These are phyloP conservation scores for Schrenkiella parvula DNA, from an alignment of 345 rosid species.

Conservation along the genomic window DNA sequence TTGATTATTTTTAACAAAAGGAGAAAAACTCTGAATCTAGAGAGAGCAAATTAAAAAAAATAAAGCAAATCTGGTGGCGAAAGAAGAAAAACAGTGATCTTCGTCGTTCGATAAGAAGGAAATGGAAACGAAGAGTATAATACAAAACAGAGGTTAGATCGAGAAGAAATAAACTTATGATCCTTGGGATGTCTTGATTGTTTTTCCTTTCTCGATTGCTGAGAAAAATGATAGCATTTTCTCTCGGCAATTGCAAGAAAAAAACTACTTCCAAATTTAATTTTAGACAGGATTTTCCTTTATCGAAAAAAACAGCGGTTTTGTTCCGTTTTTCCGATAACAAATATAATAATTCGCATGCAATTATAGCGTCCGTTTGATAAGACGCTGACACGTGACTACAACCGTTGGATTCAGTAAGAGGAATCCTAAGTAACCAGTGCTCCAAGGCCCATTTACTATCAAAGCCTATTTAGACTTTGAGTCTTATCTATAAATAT, in stretches of 20 bases:
- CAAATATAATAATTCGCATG: not conserved
- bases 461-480: not conserved
- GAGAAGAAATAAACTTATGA: not conserved
- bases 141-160: not conserved
- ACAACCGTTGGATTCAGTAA: slow-evolving; percentile 33
- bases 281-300: not conserved
- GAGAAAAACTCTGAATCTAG: slow-evolving; percentile 13
- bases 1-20: slow-evolving; percentile 4
- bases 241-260: slow-evolving; percentile 34
- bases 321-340: slow-evolving; percentile 15
- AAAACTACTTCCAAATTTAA: not conserved
- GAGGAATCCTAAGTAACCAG: slow-evolving; percentile 27
- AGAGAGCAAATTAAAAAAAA: not conserved
- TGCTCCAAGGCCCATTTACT: not conserved
- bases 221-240: slow-evolving; percentile 37
- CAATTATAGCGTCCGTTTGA: slow-evolving; percentile 21
- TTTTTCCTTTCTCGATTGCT: slow-evolving; percentile 27
- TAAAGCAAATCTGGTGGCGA: slow-evolving; percentile 15
- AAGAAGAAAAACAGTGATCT: not conserved
- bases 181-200: not conserved
- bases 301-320: slow-evolving; percentile 16
- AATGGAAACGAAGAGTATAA: not conserved
- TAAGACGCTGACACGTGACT: slow-evolving; percentile 29
- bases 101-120: not conserved
- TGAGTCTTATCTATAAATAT: not conserved